phyloP scores from a whole-genome alignment of 192 early-diverging fungal genomes.

The Coemansia sp. region DNA sequence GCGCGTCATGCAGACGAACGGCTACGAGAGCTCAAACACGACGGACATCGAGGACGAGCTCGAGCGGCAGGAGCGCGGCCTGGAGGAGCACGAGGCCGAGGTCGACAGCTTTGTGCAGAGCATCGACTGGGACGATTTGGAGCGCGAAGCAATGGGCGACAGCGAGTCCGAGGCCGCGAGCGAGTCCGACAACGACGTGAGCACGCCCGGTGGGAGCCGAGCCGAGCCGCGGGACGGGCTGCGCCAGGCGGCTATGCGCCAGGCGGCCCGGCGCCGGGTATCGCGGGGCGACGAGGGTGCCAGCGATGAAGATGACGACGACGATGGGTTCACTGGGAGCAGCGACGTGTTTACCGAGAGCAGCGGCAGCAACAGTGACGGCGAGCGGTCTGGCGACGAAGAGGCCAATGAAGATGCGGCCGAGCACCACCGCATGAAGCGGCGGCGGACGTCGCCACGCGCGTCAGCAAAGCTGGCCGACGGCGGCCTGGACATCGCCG shows the following conservation, averaged over 20 bases:
- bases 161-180: constrained; percentile 41
- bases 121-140: constrained; percentile 56
- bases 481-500: neutral
- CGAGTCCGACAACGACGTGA: neutral
- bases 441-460: constrained; percentile 13
- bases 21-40: constrained; percentile 51
- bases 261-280: constrained; percentile 21
- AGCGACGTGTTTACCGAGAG: constrained; percentile 29
- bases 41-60: constrained; percentile 51
- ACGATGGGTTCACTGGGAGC: constrained; percentile 11
- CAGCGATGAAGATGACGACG: no score
- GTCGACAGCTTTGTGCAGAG: constrained; percentile 57
- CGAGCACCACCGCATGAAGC: constrained; percentile 27
- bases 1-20: constrained; percentile 20
- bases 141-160: constrained; percentile 53
- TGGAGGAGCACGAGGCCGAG: constrained; percentile 53
- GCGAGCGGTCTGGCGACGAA: no score
- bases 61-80: constrained; percentile 48
- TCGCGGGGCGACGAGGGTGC: constrained; percentile 8
- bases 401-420: constrained; percentile 37
- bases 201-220: neutral
- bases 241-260: constrained; percentile 22
- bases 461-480: neutral
- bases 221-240: neutral
- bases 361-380: constrained; percentile 21